These are phyloP conservation scores for Lichina pygmaea DNA, from an alignment of 495 filamentous ascomycete genomes.

Conservation along the genomic window DNA sequence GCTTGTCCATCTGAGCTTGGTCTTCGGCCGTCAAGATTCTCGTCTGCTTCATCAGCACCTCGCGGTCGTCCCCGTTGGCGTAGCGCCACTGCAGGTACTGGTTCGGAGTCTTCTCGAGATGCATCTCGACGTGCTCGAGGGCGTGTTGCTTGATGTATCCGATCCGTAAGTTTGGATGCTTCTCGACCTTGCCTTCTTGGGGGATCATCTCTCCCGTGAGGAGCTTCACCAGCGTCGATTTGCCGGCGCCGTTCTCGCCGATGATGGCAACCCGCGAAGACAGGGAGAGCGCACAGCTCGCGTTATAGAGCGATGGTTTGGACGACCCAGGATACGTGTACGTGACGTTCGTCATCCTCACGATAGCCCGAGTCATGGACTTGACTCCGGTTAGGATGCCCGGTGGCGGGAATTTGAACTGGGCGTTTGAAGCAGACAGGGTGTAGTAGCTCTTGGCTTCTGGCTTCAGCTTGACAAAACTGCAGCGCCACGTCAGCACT, in stretches of 20 bases:
- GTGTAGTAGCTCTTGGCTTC: conserved; percentile 98
- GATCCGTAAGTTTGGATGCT: conserved; percentile 95
- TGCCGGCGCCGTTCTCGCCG: conserved; percentile 91
- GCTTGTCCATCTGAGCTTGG: conserved; percentile 69
- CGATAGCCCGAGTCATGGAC: conserved; percentile 73
- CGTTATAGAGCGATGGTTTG: conserved; percentile 69
- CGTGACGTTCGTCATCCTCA: conserved; percentile 76
- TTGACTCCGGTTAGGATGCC: conserved; percentile 90
- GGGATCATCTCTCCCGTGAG: conserved; percentile 90
- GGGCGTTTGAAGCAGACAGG: conserved; percentile 61
- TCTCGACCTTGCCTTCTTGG: conserved; percentile 70
- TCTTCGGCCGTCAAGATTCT: conserved; percentile 69
- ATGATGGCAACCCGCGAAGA: conserved; percentile 91
- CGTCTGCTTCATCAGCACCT: conserved; percentile 93
- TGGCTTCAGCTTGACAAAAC: conserved; percentile 74
- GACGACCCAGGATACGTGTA: conserved; percentile 71
- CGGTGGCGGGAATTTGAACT: conserved; percentile 94
- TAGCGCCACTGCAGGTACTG: conserved; percentile 99
- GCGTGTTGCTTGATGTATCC: conserved; percentile 99
- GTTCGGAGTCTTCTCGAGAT: conserved; percentile 95
- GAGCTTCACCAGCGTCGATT: conserved; percentile 93
- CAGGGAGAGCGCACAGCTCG: conserved; percentile 61
- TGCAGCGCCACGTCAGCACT: background rate
- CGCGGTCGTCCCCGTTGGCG: conserved; percentile 83
- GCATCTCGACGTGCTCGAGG: conserved; percentile 97